Base-by-base conservation (phyloP, 345 rosid genomes). In the Eucalyptus polybractea region DNA sequence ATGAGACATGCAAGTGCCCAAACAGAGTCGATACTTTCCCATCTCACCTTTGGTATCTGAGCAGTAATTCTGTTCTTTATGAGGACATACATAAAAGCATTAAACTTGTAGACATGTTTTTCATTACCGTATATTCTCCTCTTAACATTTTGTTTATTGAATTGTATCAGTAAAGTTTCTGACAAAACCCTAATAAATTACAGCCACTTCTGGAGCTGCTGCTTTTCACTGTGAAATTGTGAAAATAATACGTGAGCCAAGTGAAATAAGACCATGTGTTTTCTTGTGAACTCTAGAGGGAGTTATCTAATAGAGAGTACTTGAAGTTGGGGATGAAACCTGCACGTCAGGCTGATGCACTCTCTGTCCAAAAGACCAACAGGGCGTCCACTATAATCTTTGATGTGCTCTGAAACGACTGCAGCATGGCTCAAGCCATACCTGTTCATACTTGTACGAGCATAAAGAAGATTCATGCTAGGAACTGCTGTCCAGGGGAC, bases 301-400 rank as follows among this genome's bases (percentile, higher is more conserved):
- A 85, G 56, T 51, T 65, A 45, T 65, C 67, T 62, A 37, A 19
- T 33, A 37, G 85, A 88, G 88, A 44, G 67, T 21, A 53, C 72
- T 31, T 80, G 86, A 89, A 50, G 87, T 88, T 56, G 80, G 87
- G n/a, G 85, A 87, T 88, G 85, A 50, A 89, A 97, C 97, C 98
- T 96, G 95, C 91, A 94, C 86, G 96, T 94, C 81, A 97, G 85
- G 86, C 90, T 91, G 93, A 97, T 96, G 89, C 97, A 94, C 90
- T 96, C 97, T 92, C 90, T 93, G 92, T 97, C 99, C 80, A 97
- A 88, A 93, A 96, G 92, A 80, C 99, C 99, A 91, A 97, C 96
- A 88, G 95, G 94, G 86, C 89, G 92, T 88, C 93, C 93, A 88
- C 89, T 92, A 76, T 67, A 89, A 88, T 90, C 94, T 90, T 93